Evolutionary conservation across 495 filamentous ascomycete genomes (phyloP).

Genomic region (Aspergillus campestris): DNA sequence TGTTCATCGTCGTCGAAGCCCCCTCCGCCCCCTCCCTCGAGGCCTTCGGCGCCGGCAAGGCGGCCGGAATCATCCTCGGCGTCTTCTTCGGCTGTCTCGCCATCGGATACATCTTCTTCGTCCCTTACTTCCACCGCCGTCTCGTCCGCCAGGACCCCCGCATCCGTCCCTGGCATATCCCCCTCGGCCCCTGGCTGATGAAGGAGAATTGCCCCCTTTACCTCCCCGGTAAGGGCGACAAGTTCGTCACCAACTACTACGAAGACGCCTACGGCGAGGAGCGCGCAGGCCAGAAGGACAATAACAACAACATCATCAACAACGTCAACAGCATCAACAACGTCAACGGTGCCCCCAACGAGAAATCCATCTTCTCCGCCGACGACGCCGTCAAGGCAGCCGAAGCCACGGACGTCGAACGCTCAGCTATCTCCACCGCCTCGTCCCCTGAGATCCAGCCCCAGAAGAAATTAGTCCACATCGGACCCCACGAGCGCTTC

Average conservation of each 20-base stretch:
- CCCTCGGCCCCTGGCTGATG: slow-evolving; percentile 47
- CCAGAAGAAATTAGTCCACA: slow-evolving; percentile 8
- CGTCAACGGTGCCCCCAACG: slow-evolving; percentile 48
- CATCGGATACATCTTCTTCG: slow-evolving; percentile 48
- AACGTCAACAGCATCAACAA: not conserved
- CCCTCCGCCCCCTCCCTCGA: slow-evolving; percentile 30
- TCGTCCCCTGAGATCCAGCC: slow-evolving; percentile 19
- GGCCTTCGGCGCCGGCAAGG: slow-evolving; percentile 41
- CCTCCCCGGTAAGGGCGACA: slow-evolving; percentile 37
- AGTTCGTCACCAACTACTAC: slow-evolving; percentile 43
- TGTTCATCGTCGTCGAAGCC: slow-evolving; percentile 48
- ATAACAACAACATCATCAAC: slow-evolving; percentile 1
- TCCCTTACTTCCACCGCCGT: slow-evolving; percentile 54
- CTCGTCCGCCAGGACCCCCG: slow-evolving; percentile 48
- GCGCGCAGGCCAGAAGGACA: slow-evolving; percentile 12
- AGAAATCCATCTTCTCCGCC: slow-evolving; percentile 40
- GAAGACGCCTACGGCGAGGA: slow-evolving; percentile 26
- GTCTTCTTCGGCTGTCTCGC: slow-evolving; percentile 46
- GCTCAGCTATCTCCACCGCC: slow-evolving; percentile 34
- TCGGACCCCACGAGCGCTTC: slow-evolving; percentile 27
- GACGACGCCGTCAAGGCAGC: slow-evolving; percentile 53
- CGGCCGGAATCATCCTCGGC: slow-evolving; percentile 49
- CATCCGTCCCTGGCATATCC: slow-evolving; percentile 49
- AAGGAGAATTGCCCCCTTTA: slow-evolving; percentile 36
- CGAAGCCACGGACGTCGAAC: slow-evolving; percentile 53